Evolutionary conservation across 768 basidiomycete genomes (phyloP).

Genomic region (Rhizopogon salebrosus): DNA sequence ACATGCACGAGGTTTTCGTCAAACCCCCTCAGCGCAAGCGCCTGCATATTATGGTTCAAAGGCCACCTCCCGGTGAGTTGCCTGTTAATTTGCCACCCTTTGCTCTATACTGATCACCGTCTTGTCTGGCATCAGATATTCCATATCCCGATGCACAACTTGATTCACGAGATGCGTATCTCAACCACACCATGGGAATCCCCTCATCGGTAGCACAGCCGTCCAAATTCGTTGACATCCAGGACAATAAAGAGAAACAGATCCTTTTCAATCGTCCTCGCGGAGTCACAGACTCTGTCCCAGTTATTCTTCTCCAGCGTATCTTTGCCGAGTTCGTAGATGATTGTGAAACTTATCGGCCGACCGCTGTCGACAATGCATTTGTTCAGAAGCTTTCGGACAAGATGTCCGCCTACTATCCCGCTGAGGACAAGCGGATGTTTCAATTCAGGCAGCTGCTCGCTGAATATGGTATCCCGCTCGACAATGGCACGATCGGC

Average conservation of each 20-base stretch:
- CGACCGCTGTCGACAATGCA: not conserved
- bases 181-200: not conserved
- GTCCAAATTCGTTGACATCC: too few species aligned
- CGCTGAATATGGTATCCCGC: not conserved
- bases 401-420: conserved; percentile 13
- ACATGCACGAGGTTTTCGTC: not conserved
- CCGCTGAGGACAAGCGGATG: conserved; percentile 7
- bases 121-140: not conserved
- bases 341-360: not conserved
- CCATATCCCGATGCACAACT: not conserved
- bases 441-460: not conserved
- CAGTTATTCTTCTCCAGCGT: not conserved
- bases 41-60: not conserved
- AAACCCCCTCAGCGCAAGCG: not conserved
- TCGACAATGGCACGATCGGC: not conserved
- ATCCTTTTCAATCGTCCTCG: not conserved
- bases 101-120: not conserved
- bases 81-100: not conserved
- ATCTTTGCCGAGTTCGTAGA: conserved; percentile 1
- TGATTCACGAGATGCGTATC: not conserved
- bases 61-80: not conserved
- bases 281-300: not conserved
- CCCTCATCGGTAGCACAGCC: not conserved
- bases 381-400: conserved; percentile 13
- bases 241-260: not conserved